A percentile compares a stretch with the other conserved stretches of the same genome.
phyloP scores from a whole-genome alignment of 2,329 filamentous ascomycete genomes.

The Bipolaris victoriae region DNA sequence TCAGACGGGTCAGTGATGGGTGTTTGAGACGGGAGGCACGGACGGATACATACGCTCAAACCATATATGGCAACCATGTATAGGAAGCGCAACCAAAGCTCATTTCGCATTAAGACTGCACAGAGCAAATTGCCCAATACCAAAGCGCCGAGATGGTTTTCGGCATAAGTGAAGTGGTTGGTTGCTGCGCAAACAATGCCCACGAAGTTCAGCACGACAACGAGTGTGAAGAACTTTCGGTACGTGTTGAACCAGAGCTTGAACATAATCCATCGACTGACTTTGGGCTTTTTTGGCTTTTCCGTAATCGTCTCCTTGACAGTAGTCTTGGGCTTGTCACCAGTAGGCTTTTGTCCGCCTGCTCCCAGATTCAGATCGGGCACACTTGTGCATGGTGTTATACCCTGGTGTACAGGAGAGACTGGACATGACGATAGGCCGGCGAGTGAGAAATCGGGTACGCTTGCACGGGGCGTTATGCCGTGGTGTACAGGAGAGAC shows the following conservation, averaged over 20 bases:
- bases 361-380: constrained; percentile 38
- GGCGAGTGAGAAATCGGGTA: constrained; percentile 40
- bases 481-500: constrained; percentile 42
- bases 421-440: constrained; percentile 20
- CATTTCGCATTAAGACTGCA: constrained; percentile 43
- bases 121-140: constrained; percentile 43
- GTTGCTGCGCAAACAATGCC: constrained; percentile 40
- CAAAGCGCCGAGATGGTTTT: constrained; percentile 42
- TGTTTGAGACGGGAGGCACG: not conserved
- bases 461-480: constrained; percentile 42
- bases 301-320: constrained; percentile 22
- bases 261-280: constrained; percentile 40
- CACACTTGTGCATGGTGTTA: constrained; percentile 41
- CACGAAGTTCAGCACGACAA: constrained; percentile 38
- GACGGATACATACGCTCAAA: constrained; percentile 28
- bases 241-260: constrained; percentile 47
- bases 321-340: constrained; percentile 23
- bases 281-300: constrained; percentile 27
- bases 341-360: constrained; percentile 20
- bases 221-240: constrained; percentile 45
- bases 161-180: constrained; percentile 39
- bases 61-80: constrained; percentile 44
- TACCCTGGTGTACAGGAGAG: constrained; percentile 44
- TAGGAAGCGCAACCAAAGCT: constrained; percentile 42
- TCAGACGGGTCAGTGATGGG: constrained; percentile 7